phyloP scores from a whole-genome alignment of 139 green algal genomes.

The Zygnema circumcarinatum region DNA sequence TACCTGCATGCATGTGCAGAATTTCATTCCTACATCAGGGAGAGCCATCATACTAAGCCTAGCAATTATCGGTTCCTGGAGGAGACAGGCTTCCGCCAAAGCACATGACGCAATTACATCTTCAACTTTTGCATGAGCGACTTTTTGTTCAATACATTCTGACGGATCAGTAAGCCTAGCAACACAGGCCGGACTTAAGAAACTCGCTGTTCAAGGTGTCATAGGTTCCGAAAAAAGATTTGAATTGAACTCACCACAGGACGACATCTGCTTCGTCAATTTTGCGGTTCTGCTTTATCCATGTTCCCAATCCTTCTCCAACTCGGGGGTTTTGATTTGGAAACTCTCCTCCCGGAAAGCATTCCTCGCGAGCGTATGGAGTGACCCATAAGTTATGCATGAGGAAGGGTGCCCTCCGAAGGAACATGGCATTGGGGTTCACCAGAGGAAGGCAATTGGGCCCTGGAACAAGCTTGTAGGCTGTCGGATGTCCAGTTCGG shows the following conservation, averaged over 20 bases:
- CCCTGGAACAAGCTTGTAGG: constrained; percentile 58
- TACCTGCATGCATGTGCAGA: constrained; percentile 63
- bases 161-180: too few relatives aligned
- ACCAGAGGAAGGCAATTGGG: constrained; percentile 43
- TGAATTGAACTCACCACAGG: constrained; percentile 77
- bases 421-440: constrained; percentile 47
- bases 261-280: constrained; percentile 75
- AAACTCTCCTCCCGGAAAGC: constrained; percentile 59
- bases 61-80: too few relatives aligned
- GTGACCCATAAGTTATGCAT: constrained; percentile 62
- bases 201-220: too few relatives aligned
- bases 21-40: constrained; percentile 3
- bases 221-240: too few relatives aligned
- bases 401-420: constrained; percentile 57
- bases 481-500: constrained; percentile 45
- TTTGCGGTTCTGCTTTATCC: constrained; percentile 66
- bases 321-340: constrained; percentile 59
- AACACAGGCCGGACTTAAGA: too few relatives aligned
- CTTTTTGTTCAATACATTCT: too few relatives aligned
- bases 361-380: constrained; percentile 45
- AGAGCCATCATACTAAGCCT: too few relatives aligned
- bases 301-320: constrained; percentile 50
- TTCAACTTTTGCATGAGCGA: too few relatives aligned
- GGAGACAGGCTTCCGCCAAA: too few relatives aligned
- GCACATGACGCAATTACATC: too few relatives aligned